Evolutionary conservation across 495 filamentous ascomycete species (phyloP).

Genomic region (Thozetella sp.): DNA sequence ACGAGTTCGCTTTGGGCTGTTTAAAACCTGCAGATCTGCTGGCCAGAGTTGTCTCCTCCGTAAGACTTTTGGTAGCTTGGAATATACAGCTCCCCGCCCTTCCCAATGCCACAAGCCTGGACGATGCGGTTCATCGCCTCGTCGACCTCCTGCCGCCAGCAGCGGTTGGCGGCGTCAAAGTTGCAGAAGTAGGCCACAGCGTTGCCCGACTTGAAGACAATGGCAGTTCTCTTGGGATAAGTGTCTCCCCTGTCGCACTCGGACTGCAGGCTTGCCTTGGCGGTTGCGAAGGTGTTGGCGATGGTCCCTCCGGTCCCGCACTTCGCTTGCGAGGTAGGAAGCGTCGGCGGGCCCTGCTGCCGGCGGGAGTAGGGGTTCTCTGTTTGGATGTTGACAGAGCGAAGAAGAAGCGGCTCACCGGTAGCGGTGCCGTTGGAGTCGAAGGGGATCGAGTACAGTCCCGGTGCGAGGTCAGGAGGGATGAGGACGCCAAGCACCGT

Average conservation of each 20-base stretch:
- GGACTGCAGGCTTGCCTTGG: constrained; percentile 6
- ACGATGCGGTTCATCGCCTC: constrained; percentile 6
- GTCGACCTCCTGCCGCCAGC: constrained; percentile 9
- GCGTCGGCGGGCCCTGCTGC: not conserved
- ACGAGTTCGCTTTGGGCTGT: too few species aligned
- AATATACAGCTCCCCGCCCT: constrained; percentile 7
- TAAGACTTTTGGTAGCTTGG: not conserved
- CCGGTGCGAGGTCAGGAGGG: not conserved
- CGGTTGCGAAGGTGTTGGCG: constrained; percentile 2
- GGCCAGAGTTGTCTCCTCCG: constrained; percentile 6
- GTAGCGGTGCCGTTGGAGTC: not conserved
- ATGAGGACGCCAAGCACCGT: not conserved
- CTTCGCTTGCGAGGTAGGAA: not conserved
- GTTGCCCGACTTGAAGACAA: constrained; percentile 6
- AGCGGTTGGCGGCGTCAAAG: constrained; percentile 6
- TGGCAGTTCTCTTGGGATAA: not conserved
- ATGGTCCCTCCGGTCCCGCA: constrained; percentile 6
- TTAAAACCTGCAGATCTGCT: constrained; percentile 8
- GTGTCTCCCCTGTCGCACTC: constrained; percentile 6
- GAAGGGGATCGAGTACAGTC: constrained; percentile 7
- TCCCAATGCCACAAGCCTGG: not conserved
- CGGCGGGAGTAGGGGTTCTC: not conserved
- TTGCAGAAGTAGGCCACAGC: constrained; percentile 11
- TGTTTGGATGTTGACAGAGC: not conserved
- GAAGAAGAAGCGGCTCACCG: constrained; percentile 5